Evolutionary conservation across 345 rosid genomes (phyloP), one percentile per base, ranked within the genome.

Genomic region (Psidium friedrichsthalianum): DNA sequence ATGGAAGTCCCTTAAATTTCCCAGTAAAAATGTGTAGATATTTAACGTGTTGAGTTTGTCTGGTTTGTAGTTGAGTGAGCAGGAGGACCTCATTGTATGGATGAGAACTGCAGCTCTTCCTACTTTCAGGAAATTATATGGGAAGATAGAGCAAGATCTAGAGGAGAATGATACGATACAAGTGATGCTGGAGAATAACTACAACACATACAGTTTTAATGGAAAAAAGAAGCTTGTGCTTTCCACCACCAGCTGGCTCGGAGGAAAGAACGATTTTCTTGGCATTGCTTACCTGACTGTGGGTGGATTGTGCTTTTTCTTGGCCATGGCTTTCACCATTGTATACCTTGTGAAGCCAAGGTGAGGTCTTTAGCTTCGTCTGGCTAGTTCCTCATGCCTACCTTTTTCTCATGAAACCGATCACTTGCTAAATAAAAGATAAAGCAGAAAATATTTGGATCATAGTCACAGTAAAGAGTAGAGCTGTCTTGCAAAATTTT

Each of bases 71-170:
- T 92, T 97, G 91, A 96, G 96, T 85, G 87, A 95, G 88, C 99
- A 97, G 85, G 99, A 97, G 88, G 93, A 94, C 89, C 99, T 97
- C 84, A 95, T 97, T 6, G 99, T 97, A 82, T 96, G 99, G 99
- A 97, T 97, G 99, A 93, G 99, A 89, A 97, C 99, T n/a, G 99
- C 99, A 86, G 99, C 99, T 18, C 91, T 96, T 88, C 99, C 99
- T 83, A 97, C 99, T 83, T 97, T 97, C 88, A 95, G 99, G 88
- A 97, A 97, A 91, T 90, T 97, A 86, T 96, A 96, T 55, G 99
- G 99, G 84, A 96, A 92, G 94, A 96, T 97, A 89, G 99, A 97
- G 91, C 87, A 56, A 78, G 97, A 97, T 89, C 98, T 97, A 53
- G 64, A 90, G 69, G 87, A 55, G 76, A 88, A 91, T 84, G 97